Conservation (phyloP, 1,139 yeast species). For the Trichomonascaceae sp. region DNA sequence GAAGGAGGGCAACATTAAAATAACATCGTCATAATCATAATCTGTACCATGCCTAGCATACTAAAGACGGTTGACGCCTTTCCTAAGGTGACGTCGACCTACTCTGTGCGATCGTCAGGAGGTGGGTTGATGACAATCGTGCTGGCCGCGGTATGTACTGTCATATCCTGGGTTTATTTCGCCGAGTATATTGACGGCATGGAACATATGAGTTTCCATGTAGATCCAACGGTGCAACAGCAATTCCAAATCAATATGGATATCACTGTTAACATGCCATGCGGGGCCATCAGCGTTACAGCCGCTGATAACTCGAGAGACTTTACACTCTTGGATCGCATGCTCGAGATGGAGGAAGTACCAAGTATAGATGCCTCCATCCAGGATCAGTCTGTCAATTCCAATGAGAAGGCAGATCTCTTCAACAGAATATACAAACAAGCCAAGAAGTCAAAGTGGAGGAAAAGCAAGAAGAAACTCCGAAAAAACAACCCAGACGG, state of each 20-base stretch:
- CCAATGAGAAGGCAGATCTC: constrained; percentile 9
- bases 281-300: constrained; percentile 61
- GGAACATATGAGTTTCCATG: constrained; percentile 64
- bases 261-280: constrained; percentile 72
- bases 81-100: constrained; percentile 72
- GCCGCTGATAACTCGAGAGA: constrained; percentile 72
- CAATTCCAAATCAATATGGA: constrained; percentile 65
- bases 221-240: constrained; percentile 42
- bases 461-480: constrained; percentile 25
- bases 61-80: constrained; percentile 65
- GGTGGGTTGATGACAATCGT: constrained; percentile 69
- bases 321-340: constrained; percentile 61
- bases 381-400: constrained; percentile 6
- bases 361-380: constrained; percentile 9
- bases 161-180: constrained; percentile 73
- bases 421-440: constrained; percentile 14
- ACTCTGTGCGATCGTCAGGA: constrained; percentile 57
- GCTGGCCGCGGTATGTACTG: constrained; percentile 45
- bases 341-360: constrained; percentile 36
- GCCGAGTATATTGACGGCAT: constrained; percentile 80
- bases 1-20: no score
- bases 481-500: constrained; percentile 3
- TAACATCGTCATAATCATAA: no score
- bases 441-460: constrained; percentile 35
- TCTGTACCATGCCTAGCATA: constrained; percentile 16